These are phyloP conservation scores for Corynascus novoguineensis DNA, from an alignment of 495 filamentous ascomycete genomes.

Conservation along the genomic window DNA sequence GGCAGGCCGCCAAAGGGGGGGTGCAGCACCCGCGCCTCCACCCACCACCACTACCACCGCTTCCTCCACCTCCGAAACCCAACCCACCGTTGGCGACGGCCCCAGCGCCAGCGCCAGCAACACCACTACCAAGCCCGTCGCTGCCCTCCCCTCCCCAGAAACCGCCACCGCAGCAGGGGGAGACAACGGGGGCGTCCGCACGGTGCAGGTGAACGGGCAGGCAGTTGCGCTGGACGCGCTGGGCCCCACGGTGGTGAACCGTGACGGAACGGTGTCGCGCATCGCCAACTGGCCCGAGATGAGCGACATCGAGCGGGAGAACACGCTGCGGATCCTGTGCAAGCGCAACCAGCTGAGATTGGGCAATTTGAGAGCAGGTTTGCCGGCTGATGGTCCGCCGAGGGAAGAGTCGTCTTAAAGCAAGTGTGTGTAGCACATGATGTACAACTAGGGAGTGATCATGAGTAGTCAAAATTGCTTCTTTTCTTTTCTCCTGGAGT, in stretches of 20 bases:
- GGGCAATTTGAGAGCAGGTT: constrained; percentile 45
- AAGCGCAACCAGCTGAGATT: constrained; percentile 59
- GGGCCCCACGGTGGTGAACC: constrained; percentile 63
- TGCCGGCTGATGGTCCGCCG: constrained; percentile 4
- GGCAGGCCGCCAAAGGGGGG: background rate
- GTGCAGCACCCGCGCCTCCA: constrained; percentile 2
- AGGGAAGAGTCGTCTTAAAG: background rate
- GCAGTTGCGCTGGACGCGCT: constrained; percentile 52
- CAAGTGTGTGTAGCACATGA: too few species aligned
- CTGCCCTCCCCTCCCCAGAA: constrained; percentile 25
- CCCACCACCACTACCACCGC: background rate
- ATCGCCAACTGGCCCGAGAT: constrained; percentile 65
- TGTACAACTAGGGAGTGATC: too few species aligned
- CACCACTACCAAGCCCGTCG: background rate
- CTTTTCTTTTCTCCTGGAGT: too few species aligned
- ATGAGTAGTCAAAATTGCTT: too few species aligned
- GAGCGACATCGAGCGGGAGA: constrained; percentile 56
- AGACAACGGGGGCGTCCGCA: constrained; percentile 27
- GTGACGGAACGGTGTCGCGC: constrained; percentile 58
- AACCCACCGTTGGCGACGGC: background rate
- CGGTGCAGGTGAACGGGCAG: constrained; percentile 47
- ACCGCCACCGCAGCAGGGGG: background rate
- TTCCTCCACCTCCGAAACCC: background rate
- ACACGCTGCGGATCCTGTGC: constrained; percentile 56
- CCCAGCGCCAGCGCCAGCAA: background rate